Conservation (phyloP, 2,329 filamentous ascomycete species). For the Fusarium heterosporum region DNA sequence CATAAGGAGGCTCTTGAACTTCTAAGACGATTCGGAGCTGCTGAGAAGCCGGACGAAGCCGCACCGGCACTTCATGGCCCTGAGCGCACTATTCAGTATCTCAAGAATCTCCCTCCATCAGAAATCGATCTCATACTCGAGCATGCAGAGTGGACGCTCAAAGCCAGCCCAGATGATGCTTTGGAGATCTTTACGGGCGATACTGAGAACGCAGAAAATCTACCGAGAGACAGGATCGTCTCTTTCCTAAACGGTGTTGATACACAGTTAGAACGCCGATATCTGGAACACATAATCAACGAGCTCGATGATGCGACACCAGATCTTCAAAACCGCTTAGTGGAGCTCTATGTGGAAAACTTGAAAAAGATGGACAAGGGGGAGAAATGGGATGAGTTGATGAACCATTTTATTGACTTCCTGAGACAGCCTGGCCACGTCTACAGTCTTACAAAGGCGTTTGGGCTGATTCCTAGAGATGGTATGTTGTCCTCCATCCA, state of each 20-base stretch:
- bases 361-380: constrained; percentile 58
- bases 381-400: constrained; percentile 67
- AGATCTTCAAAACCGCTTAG: constrained; percentile 86
- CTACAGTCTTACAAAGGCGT: constrained; percentile 83
- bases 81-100: constrained; percentile 84
- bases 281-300: constrained; percentile 89
- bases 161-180: constrained; percentile 76
- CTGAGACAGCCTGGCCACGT: constrained; percentile 76
- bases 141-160: constrained; percentile 89
- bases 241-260: constrained; percentile 79
- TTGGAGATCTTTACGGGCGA: constrained; percentile 96
- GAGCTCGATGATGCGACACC: constrained; percentile 87
- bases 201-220: constrained; percentile 91
- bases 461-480: constrained; percentile 81
- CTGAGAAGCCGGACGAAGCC: constrained; percentile 61
- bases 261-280: constrained; percentile 77
- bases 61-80: constrained; percentile 78
- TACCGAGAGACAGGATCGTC: constrained; percentile 82
- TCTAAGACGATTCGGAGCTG: constrained; percentile 81
- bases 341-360: constrained; percentile 76
- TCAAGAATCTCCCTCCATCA: constrained; percentile 89
- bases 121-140: constrained; percentile 92
- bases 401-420: constrained; percentile 78
- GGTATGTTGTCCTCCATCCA: constrained; percentile 63
- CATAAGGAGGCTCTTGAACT: constrained; percentile 88